phyloP scores from a whole-genome alignment of 2,329 filamentous ascomycete genomes.

The Colletotrichum eleusines region DNA sequence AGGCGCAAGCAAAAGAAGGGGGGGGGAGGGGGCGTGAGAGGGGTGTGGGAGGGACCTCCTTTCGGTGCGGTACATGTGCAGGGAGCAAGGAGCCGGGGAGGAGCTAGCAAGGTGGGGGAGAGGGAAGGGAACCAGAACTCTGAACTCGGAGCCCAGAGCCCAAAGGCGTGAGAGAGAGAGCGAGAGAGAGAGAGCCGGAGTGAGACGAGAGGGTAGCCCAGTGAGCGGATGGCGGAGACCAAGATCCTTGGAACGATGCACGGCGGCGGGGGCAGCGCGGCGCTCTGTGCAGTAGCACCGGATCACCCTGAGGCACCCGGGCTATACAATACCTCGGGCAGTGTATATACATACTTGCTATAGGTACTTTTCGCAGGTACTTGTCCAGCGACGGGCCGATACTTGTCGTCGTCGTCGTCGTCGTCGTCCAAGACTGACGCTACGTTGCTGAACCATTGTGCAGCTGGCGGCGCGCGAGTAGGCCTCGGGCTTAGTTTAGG shows the following conservation, averaged over 20 bases:
- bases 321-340: conserved; percentile 4
- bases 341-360: background rate
- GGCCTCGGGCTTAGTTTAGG: conserved; percentile 7
- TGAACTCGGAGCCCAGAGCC: background rate
- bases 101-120: conserved; percentile 6
- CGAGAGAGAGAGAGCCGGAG: conserved; percentile 8
- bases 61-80: background rate
- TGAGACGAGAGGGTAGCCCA: conserved; percentile 3
- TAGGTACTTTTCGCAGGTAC: background rate
- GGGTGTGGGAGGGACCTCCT: conserved; percentile 16
- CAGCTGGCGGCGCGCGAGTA: background rate
- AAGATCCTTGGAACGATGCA: conserved; percentile 27
- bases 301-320: conserved; percentile 30
- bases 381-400: background rate
- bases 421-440: conserved; percentile 6
- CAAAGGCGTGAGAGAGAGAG: background rate
- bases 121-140: background rate
- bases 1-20: conserved; percentile 9
- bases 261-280: conserved; percentile 30
- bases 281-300: conserved; percentile 29
- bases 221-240: conserved; percentile 21
- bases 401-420: background rate
- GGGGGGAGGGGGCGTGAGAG: conserved; percentile 11
- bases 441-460: background rate
- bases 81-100: background rate